A percentile compares a stretch with the other conserved stretches of the same genome.
phyloP scores from a whole-genome alignment of 768 basidiomycete species.

The Mycena belliarum region DNA sequence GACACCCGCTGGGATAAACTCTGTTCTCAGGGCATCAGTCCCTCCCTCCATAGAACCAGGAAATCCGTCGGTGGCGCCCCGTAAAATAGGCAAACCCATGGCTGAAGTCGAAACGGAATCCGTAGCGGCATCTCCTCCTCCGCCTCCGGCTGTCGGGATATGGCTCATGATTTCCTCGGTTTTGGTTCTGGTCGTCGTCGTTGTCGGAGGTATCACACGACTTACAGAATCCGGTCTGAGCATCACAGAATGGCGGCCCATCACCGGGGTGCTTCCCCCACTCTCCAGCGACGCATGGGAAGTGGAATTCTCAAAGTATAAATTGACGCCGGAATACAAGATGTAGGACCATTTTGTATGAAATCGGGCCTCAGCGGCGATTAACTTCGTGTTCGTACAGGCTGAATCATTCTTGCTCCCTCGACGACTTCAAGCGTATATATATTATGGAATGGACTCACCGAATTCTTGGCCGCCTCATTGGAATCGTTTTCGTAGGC shows the following conservation, averaged over 20 bases:
- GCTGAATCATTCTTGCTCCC: slow-evolving; percentile 83
- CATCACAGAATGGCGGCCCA: slow-evolving; percentile 97
- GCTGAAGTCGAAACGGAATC: neutral
- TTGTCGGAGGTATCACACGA: slow-evolving; percentile 95
- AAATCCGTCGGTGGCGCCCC: slow-evolving; percentile 11
- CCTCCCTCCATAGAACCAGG: neutral
- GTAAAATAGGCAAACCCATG: slow-evolving; percentile 3
- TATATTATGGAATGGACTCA: slow-evolving; percentile 99
- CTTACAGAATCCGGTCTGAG: slow-evolving; percentile 96
- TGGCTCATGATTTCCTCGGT: slow-evolving; percentile 88
- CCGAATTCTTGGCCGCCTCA: slow-evolving; percentile 86
- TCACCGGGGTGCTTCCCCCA: slow-evolving; percentile 88
- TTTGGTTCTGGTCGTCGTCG: slow-evolving; percentile 88
- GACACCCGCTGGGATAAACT: neutral
- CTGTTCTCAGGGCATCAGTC: slow-evolving; percentile 2
- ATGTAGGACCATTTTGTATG: slow-evolving; percentile 51
- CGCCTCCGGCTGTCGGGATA: slow-evolving; percentile 69
- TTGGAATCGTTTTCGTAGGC: slow-evolving; percentile 80
- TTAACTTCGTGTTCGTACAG: slow-evolving; percentile 40
- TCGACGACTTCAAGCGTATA: slow-evolving; percentile 93
- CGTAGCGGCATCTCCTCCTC: slow-evolving; percentile 47
- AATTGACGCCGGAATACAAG: slow-evolving; percentile 92
- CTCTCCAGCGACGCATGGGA: slow-evolving; percentile 76
- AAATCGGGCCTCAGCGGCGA: neutral
- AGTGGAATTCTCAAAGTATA: slow-evolving; percentile 91